Evolutionary conservation across 2,329 filamentous ascomycete species (phyloP), one percentile per base, ranked within the genome.

Genomic region (Pseudocercospora pini-densiflorae): DNA sequence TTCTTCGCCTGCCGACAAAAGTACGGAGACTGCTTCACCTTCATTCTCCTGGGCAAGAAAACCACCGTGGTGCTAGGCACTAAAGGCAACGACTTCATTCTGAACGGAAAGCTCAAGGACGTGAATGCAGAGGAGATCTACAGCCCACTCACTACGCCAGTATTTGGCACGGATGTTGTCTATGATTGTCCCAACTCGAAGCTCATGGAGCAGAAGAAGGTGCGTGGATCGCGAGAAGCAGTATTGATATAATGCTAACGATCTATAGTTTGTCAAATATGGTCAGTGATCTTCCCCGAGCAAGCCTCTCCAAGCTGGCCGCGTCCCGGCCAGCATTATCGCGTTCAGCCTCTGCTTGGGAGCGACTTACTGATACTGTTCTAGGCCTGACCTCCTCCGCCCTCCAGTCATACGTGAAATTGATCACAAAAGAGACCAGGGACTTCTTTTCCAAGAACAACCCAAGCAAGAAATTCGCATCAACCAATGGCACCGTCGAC

Each of bases 141-240:
- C 81, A 90, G 88, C 63, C 90, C 92, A 63, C 85, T 97, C 64
- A 88, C 85, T 24, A 88, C 86, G 5, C 87, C 87, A 53, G 87
- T 89, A 2, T 97, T 97, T 77, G 93, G 93, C 72, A 89, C 88
- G 74, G 90, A 94, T 81, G 93, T 97, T 27, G 92, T 96, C 62
- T 97, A 96, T 77, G 93, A 96, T 78, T 95, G 92, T 81, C 92
- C 92, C 49, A 96, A 96, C 78, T 85, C 92, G 65, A 96, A 96
- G 81, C 87, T 97, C 76, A 96, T 97, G 93, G 93, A 97, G 82
- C 93, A 97, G 84, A 97, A 97, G 85, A 95, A 94, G 88, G 92
- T 69, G 81, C 60, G 61, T n/a, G n/a, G 14, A 12, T 16, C 5
- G 16, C 33, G 33, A 3, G 14, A 14, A 16, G 33, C 5, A 5